Evolutionary conservation across 345 rosid species (phyloP), one percentile per base, ranked within the genome.

Genomic region (Tarenaya hassleriana): DNA sequence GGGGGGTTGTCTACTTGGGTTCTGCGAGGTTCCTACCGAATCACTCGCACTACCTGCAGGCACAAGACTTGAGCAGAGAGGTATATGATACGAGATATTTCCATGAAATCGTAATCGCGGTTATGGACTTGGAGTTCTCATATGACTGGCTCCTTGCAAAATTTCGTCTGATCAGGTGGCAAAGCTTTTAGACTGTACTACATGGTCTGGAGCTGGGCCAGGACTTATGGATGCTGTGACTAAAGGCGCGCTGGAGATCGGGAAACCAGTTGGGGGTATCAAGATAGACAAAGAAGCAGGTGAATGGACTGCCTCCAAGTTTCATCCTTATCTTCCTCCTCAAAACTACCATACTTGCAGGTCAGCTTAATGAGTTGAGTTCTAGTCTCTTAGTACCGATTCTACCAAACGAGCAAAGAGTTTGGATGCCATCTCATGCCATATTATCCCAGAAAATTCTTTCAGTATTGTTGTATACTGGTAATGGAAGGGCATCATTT

Each of bases 191-290:
- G 79, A 80, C 51, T 84, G 94, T 63, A 80, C 98, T 9, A 80
- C 95, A 7, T 91, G 98, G 98, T 76, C 92, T 5, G 97, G 98
- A 32, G 96, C 78, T 65, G 98, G 98, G 74, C 85, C 94, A 19
- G 91, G 98, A 46, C 91, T 90, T 39, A 90, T 90, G 96, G 98
- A 90, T 62, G 98, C 96, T 55, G 82, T 73, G 15, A 75, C 69
- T 20, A 84, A 78, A 68, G 98, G 98, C 51, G 96, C 98, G 68
- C 32, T 84, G 38, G 70, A 84, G 72, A 85, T 83, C 45, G 81
- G 79, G 56, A 82, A 80, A 67, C 76, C 82, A 4, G 92, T 80
- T 0, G 96, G 85, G 61, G 98, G 96, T 58, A 77, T 91, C 58
- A 87, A 91, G 71, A 80, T 87, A 31, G 84, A 71, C 44, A 82